Conservation (phyloP, 768 basidiomycete species). For the Amanita subjunquillea region DNA sequence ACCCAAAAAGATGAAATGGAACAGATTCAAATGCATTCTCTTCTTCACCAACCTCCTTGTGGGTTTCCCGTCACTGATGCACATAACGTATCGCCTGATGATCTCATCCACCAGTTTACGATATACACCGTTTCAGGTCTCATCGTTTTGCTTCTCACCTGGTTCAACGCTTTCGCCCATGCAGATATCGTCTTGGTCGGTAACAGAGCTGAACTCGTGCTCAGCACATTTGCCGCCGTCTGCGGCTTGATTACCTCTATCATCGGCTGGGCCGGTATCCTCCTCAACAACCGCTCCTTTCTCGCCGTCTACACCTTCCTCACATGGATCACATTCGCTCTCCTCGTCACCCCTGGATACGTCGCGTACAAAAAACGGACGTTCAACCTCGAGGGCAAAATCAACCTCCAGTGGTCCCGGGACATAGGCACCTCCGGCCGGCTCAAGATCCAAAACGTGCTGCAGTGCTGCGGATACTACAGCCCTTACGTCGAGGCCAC, state of each 20-base stretch:
- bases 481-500: conserved; percentile 76
- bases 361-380: conserved; percentile 62
- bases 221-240: conserved; percentile 58
- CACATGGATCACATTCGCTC: conserved; percentile 63
- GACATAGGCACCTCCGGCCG: conserved; percentile 48
- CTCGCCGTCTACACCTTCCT: conserved; percentile 70
- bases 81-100: not conserved
- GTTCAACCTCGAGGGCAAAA: conserved; percentile 76
- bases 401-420: conserved; percentile 70
- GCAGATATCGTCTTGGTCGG: conserved; percentile 67
- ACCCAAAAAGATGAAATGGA: conserved; percentile 52
- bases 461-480: conserved; percentile 76
- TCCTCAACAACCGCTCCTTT: conserved; percentile 79
- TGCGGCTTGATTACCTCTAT: conserved; percentile 54
- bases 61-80: conserved; percentile 7
- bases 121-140: conserved; percentile 51
- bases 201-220: conserved; percentile 55
- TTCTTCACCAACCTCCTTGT: conserved; percentile 49
- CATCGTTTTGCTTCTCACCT: conserved; percentile 59
- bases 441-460: conserved; percentile 61
- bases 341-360: conserved; percentile 71
- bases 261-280: conserved; percentile 70
- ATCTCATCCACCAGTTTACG: conserved; percentile 28
- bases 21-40: conserved; percentile 70
- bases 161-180: conserved; percentile 64